These are phyloP conservation scores for Syzygium aqueum DNA, from an alignment of 345 rosid species.

Conservation along the genomic window DNA sequence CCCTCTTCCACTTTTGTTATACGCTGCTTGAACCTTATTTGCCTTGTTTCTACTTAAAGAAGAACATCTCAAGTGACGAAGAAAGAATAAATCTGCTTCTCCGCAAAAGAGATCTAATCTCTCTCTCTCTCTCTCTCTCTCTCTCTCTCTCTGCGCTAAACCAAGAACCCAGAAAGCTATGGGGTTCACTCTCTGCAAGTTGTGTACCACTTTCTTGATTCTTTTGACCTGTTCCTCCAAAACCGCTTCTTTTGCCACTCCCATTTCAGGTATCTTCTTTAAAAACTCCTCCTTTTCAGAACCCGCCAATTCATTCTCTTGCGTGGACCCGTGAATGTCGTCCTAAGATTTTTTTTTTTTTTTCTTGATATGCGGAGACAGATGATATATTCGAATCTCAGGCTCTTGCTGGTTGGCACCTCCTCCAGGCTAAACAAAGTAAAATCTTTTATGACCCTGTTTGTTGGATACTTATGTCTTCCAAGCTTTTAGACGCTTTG, in stretches of 20 bases:
- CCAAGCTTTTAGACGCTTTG: neutral
- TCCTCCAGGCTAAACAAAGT: constrained; percentile 70
- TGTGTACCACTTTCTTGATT: neutral
- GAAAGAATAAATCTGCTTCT: neutral
- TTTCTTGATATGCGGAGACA: constrained; percentile 1
- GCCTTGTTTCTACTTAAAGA: neutral
- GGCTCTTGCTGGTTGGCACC: constrained; percentile 35
- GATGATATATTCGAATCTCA: constrained; percentile 35
- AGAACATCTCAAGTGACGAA: neutral
- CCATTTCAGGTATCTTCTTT: neutral
- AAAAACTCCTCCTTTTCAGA: neutral
- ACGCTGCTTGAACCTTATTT: neutral
- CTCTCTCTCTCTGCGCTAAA: neutral
- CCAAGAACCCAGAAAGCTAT: neutral
- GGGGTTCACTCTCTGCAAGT: neutral
- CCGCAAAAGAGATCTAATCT: neutral
- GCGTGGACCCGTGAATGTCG: neutral
- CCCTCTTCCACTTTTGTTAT: neutral
- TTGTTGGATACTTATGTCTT: neutral
- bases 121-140: neutral
- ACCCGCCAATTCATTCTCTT: neutral
- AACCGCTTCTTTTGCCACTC: neutral
- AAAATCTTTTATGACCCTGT: neutral
- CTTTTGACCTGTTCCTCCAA: neutral
- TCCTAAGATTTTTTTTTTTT: neutral